Percentiles rank a stretch among this genome's conserved stretches.
Evolutionary conservation across 2,329 filamentous ascomycete genomes (phyloP).

Genomic region (Xylaria sp.): DNA sequence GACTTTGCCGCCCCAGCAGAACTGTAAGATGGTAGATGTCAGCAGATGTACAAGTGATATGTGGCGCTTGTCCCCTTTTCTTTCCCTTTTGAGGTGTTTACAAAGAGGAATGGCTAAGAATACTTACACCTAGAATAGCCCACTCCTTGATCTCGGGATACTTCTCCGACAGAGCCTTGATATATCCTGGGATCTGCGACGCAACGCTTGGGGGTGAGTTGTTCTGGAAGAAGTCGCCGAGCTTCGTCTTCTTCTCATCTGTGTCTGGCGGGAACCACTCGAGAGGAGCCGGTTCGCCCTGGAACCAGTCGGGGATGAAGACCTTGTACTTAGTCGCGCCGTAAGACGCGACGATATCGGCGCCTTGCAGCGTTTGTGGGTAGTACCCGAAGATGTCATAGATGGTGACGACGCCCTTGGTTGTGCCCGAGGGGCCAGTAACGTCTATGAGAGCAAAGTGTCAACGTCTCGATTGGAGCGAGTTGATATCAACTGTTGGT

Average conservation of each 20-base stretch:
- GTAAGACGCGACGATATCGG: slow-evolving; percentile 70
- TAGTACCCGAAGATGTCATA: slow-evolving; percentile 80
- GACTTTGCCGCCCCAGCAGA: slow-evolving; percentile 80
- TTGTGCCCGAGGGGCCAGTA: slow-evolving; percentile 58
- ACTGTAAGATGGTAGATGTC: slow-evolving; percentile 49
- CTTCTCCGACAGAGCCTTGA: slow-evolving; percentile 63
- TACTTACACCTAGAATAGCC: slow-evolving; percentile 69
- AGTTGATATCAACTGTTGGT: background rate
- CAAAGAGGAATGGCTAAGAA: background rate
- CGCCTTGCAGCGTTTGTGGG: slow-evolving; percentile 75
- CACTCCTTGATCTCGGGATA: slow-evolving; percentile 67
- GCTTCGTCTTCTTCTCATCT: slow-evolving; percentile 69
- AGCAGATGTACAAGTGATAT: background rate
- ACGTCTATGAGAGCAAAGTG: slow-evolving; percentile 56
- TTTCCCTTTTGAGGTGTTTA: background rate
- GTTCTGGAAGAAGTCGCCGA: slow-evolving; percentile 68
- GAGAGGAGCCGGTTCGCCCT: slow-evolving; percentile 73
- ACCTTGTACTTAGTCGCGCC: slow-evolving; percentile 78
- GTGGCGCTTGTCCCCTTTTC: background rate
- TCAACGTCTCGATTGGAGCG: background rate
- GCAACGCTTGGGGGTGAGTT: slow-evolving; percentile 61
- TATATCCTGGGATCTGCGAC: slow-evolving; percentile 63
- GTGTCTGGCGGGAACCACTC: slow-evolving; percentile 71
- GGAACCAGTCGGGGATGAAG: slow-evolving; percentile 93
- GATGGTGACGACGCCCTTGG: slow-evolving; percentile 70